Conservation (phyloP, 2,329 filamentous ascomycete genomes). For the Cladophialophora bantiana region DNA sequence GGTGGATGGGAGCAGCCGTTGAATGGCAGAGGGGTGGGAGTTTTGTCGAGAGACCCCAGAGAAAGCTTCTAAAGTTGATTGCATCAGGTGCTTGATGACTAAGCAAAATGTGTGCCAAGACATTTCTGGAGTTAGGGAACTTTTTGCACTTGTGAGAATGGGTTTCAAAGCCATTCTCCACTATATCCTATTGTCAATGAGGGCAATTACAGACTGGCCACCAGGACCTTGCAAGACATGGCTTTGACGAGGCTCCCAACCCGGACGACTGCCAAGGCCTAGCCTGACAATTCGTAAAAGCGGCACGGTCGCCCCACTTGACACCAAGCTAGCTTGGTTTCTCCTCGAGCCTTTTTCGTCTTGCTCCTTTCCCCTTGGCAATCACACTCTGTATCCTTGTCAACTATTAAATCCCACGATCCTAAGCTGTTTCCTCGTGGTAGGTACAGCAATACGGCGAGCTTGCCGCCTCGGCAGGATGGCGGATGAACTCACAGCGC, state of each 20-base stretch:
- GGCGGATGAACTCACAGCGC: constrained; percentile 47
- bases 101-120: background rate
- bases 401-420: background rate
- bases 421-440: background rate
- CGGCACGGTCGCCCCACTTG: constrained; percentile 2
- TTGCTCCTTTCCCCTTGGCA: background rate
- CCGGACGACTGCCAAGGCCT: background rate
- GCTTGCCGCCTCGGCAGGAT: constrained; percentile 20
- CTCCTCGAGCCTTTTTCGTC: constrained; percentile 1
- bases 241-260: background rate
- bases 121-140: no score
- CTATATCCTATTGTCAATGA: background rate
- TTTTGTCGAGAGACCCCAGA: background rate
- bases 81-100: background rate
- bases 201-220: background rate
- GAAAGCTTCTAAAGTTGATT: background rate
- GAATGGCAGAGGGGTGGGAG: background rate
- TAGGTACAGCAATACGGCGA: background rate
- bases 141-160: background rate
- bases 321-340: background rate
- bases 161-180: background rate
- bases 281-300: background rate
- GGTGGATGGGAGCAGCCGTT: constrained; percentile 6
- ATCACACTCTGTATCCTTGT: background rate
- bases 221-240: background rate